Evolutionary conservation across 2,329 filamentous ascomycete species (phyloP).

Genomic region (Fusarium hainanense): DNA sequence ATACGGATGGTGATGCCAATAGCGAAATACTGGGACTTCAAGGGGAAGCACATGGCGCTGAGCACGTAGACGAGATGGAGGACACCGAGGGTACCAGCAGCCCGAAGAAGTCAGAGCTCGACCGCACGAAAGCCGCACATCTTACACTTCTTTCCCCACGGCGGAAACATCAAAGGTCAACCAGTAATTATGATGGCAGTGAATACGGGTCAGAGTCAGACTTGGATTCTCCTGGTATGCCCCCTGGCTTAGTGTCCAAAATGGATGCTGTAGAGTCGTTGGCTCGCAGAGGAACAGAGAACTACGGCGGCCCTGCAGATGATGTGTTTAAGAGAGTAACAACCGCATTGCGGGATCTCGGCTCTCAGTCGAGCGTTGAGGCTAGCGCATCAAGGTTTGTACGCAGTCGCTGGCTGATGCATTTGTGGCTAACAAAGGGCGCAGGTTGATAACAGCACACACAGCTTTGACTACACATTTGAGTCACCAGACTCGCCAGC

Average conservation of each 20-base stretch:
- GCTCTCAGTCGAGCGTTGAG: slow-evolving; percentile 78
- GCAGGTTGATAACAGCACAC: slow-evolving; percentile 80
- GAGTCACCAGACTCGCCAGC: slow-evolving; percentile 77
- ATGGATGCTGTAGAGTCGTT: slow-evolving; percentile 80
- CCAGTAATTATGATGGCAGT: slow-evolving; percentile 75
- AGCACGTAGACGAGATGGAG: slow-evolving; percentile 26
- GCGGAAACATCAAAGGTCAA: slow-evolving; percentile 62
- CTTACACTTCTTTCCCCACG: slow-evolving; percentile 59
- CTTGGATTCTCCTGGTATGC: slow-evolving; percentile 74
- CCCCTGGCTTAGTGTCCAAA: slow-evolving; percentile 72
- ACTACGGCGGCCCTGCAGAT: slow-evolving; percentile 72
- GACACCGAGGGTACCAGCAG: slow-evolving; percentile 15
- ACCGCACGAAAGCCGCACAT: slow-evolving; percentile 52
- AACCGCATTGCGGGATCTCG: slow-evolving; percentile 76
- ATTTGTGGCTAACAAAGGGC: slow-evolving; percentile 24
- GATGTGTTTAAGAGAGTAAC: slow-evolving; percentile 76
- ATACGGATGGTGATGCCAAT: slow-evolving; percentile 56
- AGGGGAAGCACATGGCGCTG: slow-evolving; percentile 10
- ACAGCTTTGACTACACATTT: slow-evolving; percentile 80
- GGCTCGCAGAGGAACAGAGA: slow-evolving; percentile 73
- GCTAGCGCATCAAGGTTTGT: slow-evolving; percentile 75
- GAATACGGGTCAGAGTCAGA: slow-evolving; percentile 80
- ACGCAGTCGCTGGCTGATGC: not conserved
- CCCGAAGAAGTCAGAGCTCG: slow-evolving; percentile 33
- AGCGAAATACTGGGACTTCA: slow-evolving; percentile 29